Conservation (phyloP, 202 grass and related monocot species). For the Dendrocalamus latiflorus region DNA sequence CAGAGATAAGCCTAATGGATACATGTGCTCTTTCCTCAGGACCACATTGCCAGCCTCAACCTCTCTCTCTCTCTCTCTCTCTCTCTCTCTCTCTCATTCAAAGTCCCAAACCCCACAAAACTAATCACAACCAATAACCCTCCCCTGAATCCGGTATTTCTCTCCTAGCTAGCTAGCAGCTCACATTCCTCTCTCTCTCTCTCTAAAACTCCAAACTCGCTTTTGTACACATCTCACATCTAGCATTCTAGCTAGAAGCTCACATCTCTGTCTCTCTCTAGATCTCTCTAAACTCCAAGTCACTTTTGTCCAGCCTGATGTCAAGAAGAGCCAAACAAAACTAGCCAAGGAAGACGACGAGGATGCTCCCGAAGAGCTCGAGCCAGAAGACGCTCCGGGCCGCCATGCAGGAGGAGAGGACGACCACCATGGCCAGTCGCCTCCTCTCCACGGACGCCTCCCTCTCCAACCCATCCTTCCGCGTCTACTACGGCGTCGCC, state of each 20-base stretch:
- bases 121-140: background rate
- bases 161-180: background rate
- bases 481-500: slow-evolving; percentile 76
- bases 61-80: no score
- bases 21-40: slow-evolving; percentile 25
- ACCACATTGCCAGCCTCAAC: background rate
- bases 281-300: background rate
- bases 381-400: slow-evolving; percentile 42
- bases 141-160: background rate
- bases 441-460: slow-evolving; percentile 42
- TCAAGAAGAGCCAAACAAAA: background rate
- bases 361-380: slow-evolving; percentile 40
- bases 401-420: slow-evolving; percentile 31
- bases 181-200: background rate
- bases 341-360: slow-evolving; percentile 1
- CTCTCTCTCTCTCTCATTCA: background rate
- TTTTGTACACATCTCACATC: background rate
- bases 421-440: slow-evolving; percentile 5
- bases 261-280: background rate
- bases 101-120: background rate
- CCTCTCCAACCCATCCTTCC: slow-evolving; percentile 58
- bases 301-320: background rate
- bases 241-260: background rate
- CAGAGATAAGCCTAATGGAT: slow-evolving; percentile 19
- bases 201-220: background rate